A percentile compares a stretch with the other conserved stretches of the same genome.
Evolutionary conservation across 1,284 basidiomycete genomes (phyloP).

Genomic region (Ganoderma lingzhi): DNA sequence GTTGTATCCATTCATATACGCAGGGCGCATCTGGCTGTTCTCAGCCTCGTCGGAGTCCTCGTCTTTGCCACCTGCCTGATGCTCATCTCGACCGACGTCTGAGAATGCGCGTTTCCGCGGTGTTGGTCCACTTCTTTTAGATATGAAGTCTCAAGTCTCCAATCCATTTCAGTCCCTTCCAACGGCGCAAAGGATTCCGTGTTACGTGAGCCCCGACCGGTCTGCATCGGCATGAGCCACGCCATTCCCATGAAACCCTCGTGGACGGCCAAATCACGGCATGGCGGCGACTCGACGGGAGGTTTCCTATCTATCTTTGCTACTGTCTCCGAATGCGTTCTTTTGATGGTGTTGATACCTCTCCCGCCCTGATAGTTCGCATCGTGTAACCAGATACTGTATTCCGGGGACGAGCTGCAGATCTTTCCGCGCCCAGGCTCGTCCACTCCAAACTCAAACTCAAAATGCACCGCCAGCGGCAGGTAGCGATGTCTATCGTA

Average conservation of each 20-base stretch:
- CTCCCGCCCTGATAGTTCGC: conserved; percentile 28
- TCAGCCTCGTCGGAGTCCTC: conserved; percentile 33
- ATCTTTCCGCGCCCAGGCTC: conserved; percentile 13
- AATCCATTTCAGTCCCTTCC: not conserved
- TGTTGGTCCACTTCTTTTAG: not conserved
- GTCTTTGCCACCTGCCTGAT: conserved; percentile 38
- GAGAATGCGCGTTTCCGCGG: conserved; percentile 11
- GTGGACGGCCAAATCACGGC: not conserved
- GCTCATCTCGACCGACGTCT: conserved; percentile 34
- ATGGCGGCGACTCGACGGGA: conserved; percentile 8
- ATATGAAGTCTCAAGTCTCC: not conserved
- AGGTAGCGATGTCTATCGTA: conserved; percentile 5
- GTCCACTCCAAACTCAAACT: not conserved
- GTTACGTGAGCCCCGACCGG: conserved; percentile 9
- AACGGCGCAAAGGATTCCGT: not conserved
- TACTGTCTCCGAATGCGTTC: conserved; percentile 26
- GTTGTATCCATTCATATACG: conserved; percentile 8
- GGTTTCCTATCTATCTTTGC: conserved; percentile 32
- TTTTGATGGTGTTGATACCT: conserved; percentile 25
- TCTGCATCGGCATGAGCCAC: not conserved
- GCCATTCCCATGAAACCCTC: conserved; percentile 9
- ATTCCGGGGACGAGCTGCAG: conserved; percentile 8
- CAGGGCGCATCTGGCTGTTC: conserved; percentile 35
- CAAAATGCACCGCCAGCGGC: conserved; percentile 11
- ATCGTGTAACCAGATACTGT: conserved; percentile 12